Base-by-base conservation (phyloP, 2,329 filamentous ascomycete genomes). In the Verticillium dahliae region DNA sequence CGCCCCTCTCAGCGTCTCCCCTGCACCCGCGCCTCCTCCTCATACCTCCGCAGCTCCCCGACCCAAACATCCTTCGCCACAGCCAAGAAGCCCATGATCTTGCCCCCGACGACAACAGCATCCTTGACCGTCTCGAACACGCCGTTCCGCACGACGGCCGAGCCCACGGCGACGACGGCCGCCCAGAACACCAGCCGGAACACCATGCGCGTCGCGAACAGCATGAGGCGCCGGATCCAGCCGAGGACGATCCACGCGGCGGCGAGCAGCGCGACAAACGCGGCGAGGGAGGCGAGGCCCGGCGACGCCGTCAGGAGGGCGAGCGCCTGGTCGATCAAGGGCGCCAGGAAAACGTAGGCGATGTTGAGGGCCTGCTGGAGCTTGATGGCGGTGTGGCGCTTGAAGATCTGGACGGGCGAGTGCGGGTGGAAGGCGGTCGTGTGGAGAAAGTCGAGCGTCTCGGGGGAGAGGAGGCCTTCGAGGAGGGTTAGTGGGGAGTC, bases 121-220 rank as follows among this genome's bases (percentile, higher is more conserved):
- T 95, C 90, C 63, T 81, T 78, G 14, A 84, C 75, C 65, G 87
- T 88, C 62, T 85, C 85, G 65, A 86, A 84, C 15, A 88, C 71
- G 0, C 92, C 88, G 2, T 91, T 78, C 69, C 87, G 86, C 73
- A 82, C 89, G 3, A 89, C 78, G 63, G 82, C 80, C 18, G 86
- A 77, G 0, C 80, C 79, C 0, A 86, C 52, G 0, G 80, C 78
- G 4, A 81, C 75, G 2, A 93, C 67, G 1, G 77, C 72, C 1
- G 81, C 82, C 85, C 87, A 95, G 65, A 92, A 85, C 1, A 84
- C 72, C 52, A 92, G 67, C 31, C 83, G 77, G 65, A 91, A 73
- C 11, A 81, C 80, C 61, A 96, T 71, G n/a, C 83, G 79, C 59
- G 92, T 84, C 86, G 91, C 92, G 78, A 88, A 96, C 70, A 92